Conservation (phyloP, 2,329 filamentous ascomycete genomes). For the Chaetothyriales sp. region DNA sequence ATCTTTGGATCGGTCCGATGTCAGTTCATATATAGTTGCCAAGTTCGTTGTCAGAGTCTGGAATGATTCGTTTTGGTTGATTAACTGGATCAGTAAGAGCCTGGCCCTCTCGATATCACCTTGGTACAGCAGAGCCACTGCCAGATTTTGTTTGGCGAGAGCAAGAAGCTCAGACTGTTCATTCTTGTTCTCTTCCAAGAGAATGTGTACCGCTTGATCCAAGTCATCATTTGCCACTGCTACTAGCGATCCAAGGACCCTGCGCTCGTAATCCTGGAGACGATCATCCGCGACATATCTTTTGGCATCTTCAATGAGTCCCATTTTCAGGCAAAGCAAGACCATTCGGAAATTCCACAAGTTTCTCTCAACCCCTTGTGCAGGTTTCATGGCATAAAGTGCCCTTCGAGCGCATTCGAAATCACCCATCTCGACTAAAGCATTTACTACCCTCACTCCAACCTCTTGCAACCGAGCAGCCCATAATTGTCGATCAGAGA, state of each 20-base stretch:
- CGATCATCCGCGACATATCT: slow-evolving; percentile 30
- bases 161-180: slow-evolving; percentile 38
- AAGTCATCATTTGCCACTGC: slow-evolving; percentile 68
- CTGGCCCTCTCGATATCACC: slow-evolving; percentile 61
- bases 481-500: slow-evolving; percentile 52
- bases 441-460: slow-evolving; percentile 46
- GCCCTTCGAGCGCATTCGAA: slow-evolving; percentile 63
- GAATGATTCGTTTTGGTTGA: slow-evolving; percentile 50
- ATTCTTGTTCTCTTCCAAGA: slow-evolving; percentile 2
- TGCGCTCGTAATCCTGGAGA: slow-evolving; percentile 26
- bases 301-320: slow-evolving; percentile 56
- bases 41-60: slow-evolving; percentile 78
- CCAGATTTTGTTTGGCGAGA: slow-evolving; percentile 66
- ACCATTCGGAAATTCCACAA: slow-evolving; percentile 30
- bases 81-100: slow-evolving; percentile 48
- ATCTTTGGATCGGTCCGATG: slow-evolving; percentile 57
- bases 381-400: slow-evolving; percentile 41
- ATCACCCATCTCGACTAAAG: slow-evolving; percentile 57
- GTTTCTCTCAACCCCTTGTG: slow-evolving; percentile 16
- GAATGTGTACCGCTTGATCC: slow-evolving; percentile 36
- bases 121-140: slow-evolving; percentile 69
- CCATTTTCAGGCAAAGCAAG: slow-evolving; percentile 62
- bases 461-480: slow-evolving; percentile 56
- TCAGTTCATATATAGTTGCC: slow-evolving; percentile 80
- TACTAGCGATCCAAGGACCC: slow-evolving; percentile 49